Conservation (phyloP, 352 stramenopile species). For the Plasmopara viticola region DNA sequence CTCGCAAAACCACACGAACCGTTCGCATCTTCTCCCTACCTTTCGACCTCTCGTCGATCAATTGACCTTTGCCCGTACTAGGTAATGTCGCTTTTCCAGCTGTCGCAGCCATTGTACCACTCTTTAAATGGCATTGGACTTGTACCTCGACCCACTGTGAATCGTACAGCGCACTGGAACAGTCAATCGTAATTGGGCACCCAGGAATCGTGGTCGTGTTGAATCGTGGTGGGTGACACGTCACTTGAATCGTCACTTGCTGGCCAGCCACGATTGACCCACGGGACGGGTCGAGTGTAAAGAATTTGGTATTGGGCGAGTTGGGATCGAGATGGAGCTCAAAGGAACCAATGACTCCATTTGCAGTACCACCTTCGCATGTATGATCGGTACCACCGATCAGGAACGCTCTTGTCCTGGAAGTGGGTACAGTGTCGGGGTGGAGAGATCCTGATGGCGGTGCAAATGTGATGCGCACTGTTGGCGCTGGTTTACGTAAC, state of each 20-base stretch:
- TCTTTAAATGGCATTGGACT: conserved; percentile 34
- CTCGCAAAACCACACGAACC: too few relatives aligned
- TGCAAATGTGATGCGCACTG: conserved; percentile 41
- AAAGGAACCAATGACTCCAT: conserved; percentile 33
- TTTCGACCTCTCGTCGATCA: too few relatives aligned
- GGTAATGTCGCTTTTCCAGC: too few relatives aligned
- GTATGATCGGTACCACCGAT: conserved; percentile 40
- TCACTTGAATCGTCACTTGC: conserved; percentile 49
- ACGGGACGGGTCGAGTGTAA: conserved; percentile 63
- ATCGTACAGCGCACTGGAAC: conserved; percentile 24
- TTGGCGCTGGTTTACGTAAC: conserved; percentile 39
- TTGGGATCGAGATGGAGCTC: conserved; percentile 54
- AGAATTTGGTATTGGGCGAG: conserved; percentile 52
- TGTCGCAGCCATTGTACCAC: conserved; percentile 7
- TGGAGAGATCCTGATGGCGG: conserved; percentile 5
- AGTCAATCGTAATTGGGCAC: conserved; percentile 1
- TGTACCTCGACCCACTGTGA: conserved; percentile 37
- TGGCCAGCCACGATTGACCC: conserved; percentile 45
- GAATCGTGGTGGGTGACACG: conserved; percentile 28
- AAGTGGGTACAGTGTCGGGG: conserved; percentile 11
- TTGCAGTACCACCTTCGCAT: conserved; percentile 6
- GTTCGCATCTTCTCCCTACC: too few relatives aligned
- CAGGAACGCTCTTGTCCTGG: conserved; percentile 22
- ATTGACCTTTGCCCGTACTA: too few relatives aligned
- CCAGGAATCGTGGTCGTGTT: conserved; percentile 2